Evolutionary conservation across 2,329 filamentous ascomycete genomes (phyloP), one percentile per base, ranked within the genome.

Genomic region (Fusarium acutatum): DNA sequence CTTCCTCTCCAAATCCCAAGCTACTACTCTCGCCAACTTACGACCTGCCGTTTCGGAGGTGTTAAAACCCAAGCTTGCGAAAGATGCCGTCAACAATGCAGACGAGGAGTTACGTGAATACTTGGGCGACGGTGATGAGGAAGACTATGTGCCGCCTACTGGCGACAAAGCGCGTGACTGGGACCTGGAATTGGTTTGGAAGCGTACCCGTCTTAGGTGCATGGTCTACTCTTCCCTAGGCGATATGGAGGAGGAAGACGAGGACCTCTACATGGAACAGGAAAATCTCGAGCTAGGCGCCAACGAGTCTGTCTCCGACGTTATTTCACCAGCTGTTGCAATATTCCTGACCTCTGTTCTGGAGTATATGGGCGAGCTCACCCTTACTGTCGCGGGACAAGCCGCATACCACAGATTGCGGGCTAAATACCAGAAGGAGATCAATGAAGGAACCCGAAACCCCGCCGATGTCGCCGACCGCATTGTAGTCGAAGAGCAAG

Each of bases 151-250:
- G 11, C 86, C 88, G 20, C 85, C 89, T n/a, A 83, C 88, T 49
- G 86, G 87, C 30, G 84, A 86, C 37, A 58, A 72, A 20, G 82
- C 84, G 17, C 86, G 87, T 5, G 90, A 92, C 75, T 98, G 96
- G 90, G 95, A 98, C 80, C 85, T 97, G n/a, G 94, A 98, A 80
- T 87, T 95, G 63, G 92, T 95, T 24, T 99, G 96, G 95, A 98
- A 97, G 84, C 90, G 96, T 75, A 96, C 95, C 0, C 91, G 96
- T 61, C 84, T 99, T 77, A 91, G 96, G 69, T 97, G 96, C 81
- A 99, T 99, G 96, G 96, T 99, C 28, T 98, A 98, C 81, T 98
- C 95, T 14, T 95, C 96, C 14, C 86, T 99, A 12, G 96, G 96
- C 49, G 96, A 99, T 79, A 91, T 99, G 88, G 97, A 99, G 82